phyloP scores from a whole-genome alignment of 108 stramenopile species.

The Cyclotella sp. region DNA sequence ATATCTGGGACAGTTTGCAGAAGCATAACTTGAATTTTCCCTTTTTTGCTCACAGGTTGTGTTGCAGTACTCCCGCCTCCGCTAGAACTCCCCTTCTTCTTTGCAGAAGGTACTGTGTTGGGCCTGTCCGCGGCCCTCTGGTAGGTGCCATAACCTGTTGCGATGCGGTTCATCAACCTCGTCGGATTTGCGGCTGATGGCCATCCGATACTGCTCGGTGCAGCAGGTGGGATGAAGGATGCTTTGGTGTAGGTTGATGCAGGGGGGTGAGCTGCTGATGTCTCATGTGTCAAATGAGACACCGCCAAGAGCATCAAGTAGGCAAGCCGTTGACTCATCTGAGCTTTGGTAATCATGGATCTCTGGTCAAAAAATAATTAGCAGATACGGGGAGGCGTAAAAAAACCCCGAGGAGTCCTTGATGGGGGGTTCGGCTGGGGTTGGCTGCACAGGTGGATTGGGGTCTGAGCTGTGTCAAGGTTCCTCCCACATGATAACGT shows the following conservation, averaged over 20 bases:
- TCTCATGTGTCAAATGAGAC: neutral
- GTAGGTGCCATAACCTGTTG: conserved; percentile 41
- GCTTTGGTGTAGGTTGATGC: conserved; percentile 23
- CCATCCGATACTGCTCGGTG: conserved; percentile 35
- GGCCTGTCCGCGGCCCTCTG: conserved; percentile 18
- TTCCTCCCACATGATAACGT: too few species aligned
- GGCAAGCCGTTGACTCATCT: neutral
- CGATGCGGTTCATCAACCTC: conserved; percentile 25
- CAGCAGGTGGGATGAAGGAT: conserved; percentile 56
- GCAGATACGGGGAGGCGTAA: too few species aligned
- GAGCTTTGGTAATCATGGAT: neutral
- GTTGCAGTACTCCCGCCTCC: conserved; percentile 1
- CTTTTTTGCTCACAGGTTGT: conserved; percentile 31
- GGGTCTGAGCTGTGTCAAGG: too few species aligned
- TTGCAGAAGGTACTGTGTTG: conserved; percentile 9
- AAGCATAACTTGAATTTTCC: conserved; percentile 78
- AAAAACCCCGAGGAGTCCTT: too few species aligned
- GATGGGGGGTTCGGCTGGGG: too few species aligned
- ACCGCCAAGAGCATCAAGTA: neutral
- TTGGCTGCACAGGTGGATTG: too few species aligned
- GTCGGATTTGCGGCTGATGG: conserved; percentile 30
- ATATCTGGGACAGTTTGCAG: conserved; percentile 69
- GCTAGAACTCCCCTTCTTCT: conserved; percentile 19
- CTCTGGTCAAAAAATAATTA: too few species aligned
- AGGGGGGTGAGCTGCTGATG: neutral